Evolutionary conservation across 371 early-diverging fungal genomes (phyloP).

Genomic region (Mortierella sp.): DNA sequence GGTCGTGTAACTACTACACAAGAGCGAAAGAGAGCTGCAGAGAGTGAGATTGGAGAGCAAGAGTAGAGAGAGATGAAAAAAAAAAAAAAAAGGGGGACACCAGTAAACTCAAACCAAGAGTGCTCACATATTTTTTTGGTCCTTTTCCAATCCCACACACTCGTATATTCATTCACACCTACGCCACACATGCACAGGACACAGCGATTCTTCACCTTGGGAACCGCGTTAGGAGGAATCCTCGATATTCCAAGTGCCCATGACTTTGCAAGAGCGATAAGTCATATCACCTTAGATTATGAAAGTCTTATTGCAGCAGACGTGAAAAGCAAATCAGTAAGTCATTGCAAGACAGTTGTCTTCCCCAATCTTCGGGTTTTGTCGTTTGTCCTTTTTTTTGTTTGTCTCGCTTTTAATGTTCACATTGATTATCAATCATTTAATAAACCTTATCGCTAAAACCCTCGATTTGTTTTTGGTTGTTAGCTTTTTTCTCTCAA

Average conservation of each 20-base stretch:
- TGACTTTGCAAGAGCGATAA: conserved; percentile 30
- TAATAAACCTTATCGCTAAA: background rate
- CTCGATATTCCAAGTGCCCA: conserved; percentile 37
- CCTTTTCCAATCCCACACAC: background rate
- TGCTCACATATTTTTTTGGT: background rate
- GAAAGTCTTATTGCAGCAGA: conserved; percentile 32
- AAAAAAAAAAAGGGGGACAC: background rate
- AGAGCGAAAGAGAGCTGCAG: no score
- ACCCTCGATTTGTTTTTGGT: background rate
- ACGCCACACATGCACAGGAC: conserved; percentile 11
- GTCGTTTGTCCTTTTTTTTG: background rate
- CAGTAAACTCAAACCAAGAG: background rate
- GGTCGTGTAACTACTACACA: no score
- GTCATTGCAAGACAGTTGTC: background rate
- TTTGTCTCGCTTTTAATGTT: background rate
- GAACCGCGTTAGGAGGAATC: conserved; percentile 40
- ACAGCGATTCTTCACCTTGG: conserved; percentile 33
- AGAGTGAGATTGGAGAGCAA: background rate
- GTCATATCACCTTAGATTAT: conserved; percentile 28
- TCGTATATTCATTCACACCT: no score
- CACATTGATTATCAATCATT: background rate
- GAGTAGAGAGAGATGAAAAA: background rate
- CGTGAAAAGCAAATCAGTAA: conserved; percentile 31
- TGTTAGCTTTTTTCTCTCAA: conserved; percentile 17
- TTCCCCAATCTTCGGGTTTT: background rate